These are phyloP conservation scores for Neonectria neomacrospora DNA, from an alignment of 2,329 filamentous ascomycete species.

Conservation along the genomic window DNA sequence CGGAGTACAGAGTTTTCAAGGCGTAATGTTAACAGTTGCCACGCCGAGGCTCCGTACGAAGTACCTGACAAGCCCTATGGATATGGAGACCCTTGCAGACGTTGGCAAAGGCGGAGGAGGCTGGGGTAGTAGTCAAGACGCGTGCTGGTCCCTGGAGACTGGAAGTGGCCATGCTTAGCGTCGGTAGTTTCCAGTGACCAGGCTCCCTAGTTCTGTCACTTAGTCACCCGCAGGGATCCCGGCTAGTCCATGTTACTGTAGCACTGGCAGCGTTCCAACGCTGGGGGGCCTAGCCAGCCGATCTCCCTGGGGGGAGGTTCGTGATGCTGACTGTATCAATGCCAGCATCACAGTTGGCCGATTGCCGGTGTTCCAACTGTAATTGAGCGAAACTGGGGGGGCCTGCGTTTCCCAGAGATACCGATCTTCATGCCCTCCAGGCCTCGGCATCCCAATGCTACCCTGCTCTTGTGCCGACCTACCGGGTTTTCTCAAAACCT, in stretches of 20 bases:
- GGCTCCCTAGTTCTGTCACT: background rate
- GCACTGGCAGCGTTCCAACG: background rate
- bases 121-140: background rate
- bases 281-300: background rate
- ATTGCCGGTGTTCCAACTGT: background rate
- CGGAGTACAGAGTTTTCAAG: background rate
- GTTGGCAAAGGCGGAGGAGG: background rate
- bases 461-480: background rate
- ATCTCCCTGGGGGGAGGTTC: background rate
- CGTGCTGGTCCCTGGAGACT: background rate
- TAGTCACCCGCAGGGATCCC: background rate
- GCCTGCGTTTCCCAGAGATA: background rate
- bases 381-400: background rate
- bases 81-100: background rate
- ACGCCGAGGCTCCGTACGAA: background rate
- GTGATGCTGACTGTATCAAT: background rate
- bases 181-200: background rate
- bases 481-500: background rate
- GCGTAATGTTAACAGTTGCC: background rate
- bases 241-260: background rate
- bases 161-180: background rate
- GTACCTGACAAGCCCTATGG: background rate
- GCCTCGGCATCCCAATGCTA: background rate
- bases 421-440: background rate
- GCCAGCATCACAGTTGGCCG: background rate